Evolutionary conservation across 805 yeast species (phyloP).

Genomic region (Lachancea mirantina): DNA sequence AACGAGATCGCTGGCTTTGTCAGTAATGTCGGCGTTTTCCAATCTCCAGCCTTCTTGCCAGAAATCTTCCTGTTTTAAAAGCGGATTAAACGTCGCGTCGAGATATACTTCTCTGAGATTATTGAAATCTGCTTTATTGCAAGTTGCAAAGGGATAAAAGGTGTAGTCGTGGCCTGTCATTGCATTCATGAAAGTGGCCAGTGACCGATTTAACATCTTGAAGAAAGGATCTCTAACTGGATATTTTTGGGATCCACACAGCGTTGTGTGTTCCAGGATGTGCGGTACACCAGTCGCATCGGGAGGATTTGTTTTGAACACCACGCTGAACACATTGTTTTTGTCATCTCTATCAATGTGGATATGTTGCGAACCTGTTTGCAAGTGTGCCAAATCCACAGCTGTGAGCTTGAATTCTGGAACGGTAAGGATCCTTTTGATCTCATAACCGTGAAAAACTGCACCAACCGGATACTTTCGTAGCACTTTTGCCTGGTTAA

Average conservation of each 20-base stretch:
- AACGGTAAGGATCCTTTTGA: slow-evolving; percentile 56
- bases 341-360: slow-evolving; percentile 79
- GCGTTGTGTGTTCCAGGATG: slow-evolving; percentile 89
- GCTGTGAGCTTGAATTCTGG: slow-evolving; percentile 83
- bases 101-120: slow-evolving; percentile 84
- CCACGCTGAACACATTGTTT: slow-evolving; percentile 83
- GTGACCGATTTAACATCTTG: slow-evolving; percentile 91
- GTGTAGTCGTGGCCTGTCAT: slow-evolving; percentile 98
- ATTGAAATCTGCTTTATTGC: slow-evolving; percentile 71
- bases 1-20: slow-evolving; percentile 50
- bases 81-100: slow-evolving; percentile 79
- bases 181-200: slow-evolving; percentile 96
- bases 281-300: slow-evolving; percentile 95
- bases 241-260: slow-evolving; percentile 86
- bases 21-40: slow-evolving; percentile 59
- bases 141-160: slow-evolving; percentile 92
- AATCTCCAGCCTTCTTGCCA: slow-evolving; percentile 97
- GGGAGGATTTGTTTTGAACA: slow-evolving; percentile 92
- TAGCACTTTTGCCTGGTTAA: slow-evolving; percentile 29
- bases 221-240: slow-evolving; percentile 97
- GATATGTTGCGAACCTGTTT: slow-evolving; percentile 71
- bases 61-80: slow-evolving; percentile 72
- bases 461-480: slow-evolving; percentile 59
- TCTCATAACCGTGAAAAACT: slow-evolving; percentile 56
- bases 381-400: slow-evolving; percentile 56